Percentiles rank a stretch among this genome's conserved stretches.
phyloP scores from a whole-genome alignment of 1,284 basidiomycete genomes.

The Bondarzewia mesenterica region DNA sequence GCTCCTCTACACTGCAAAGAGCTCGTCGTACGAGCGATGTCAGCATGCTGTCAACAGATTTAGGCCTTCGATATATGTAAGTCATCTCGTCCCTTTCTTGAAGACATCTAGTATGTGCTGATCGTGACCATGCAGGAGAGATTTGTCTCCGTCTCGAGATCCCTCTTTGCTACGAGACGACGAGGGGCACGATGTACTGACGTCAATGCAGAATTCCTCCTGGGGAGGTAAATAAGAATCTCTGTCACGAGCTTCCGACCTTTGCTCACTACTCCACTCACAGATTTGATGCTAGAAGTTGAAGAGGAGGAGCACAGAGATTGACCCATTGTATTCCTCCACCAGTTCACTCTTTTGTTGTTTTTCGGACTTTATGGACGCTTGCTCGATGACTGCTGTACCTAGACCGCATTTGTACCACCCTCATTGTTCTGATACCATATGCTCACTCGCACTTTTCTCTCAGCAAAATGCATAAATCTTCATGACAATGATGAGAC shows the following conservation, averaged over 20 bases:
- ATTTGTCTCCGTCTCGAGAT: conserved; percentile 32
- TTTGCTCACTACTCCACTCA: background rate
- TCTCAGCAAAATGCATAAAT: too few species aligned
- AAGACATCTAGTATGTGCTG: conserved; percentile 1
- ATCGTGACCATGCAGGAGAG: conserved; percentile 26
- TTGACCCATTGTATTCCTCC: background rate
- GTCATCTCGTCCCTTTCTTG: conserved; percentile 15
- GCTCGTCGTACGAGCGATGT: conserved; percentile 48
- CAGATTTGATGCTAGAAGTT: conserved; percentile 52
- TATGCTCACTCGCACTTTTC: too few species aligned
- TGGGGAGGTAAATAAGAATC: conserved; percentile 50
- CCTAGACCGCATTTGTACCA: conserved; percentile 12
- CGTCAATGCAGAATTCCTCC: conserved; percentile 55
- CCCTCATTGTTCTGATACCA: conserved; percentile 12
- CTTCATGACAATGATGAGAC: background rate
- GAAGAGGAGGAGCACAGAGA: conserved; percentile 36
- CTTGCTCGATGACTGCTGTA: conserved; percentile 3
- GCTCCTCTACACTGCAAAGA: conserved; percentile 40
- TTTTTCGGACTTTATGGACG: conserved; percentile 2
- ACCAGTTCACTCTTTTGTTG: background rate
- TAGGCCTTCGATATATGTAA: conserved; percentile 39
- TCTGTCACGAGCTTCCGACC: background rate
- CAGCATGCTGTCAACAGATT: conserved; percentile 52
- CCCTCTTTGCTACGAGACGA: conserved; percentile 31
- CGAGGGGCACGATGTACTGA: conserved; percentile 44